Conservation (phyloP, 2,329 filamentous ascomycete genomes). For the Simplicillium sp. region DNA sequence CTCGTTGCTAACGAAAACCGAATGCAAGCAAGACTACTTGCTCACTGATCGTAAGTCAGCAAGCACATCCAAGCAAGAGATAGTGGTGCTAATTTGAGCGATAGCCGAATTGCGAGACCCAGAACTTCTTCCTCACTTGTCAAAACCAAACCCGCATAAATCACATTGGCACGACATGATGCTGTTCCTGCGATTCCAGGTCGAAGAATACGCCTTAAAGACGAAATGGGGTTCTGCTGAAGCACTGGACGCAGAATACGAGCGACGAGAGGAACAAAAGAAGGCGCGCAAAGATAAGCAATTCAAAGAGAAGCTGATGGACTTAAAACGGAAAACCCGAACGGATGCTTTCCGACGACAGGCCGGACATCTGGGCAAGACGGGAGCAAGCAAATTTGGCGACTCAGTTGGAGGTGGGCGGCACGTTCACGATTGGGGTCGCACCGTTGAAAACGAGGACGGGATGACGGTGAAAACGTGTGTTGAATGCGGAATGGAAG, state of each 20-base stretch:
- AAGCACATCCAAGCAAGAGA: too few relatives aligned
- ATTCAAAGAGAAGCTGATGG: conserved; percentile 79
- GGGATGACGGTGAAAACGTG: conserved; percentile 78
- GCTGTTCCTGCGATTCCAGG: conserved; percentile 86
- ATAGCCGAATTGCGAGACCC: conserved; percentile 81
- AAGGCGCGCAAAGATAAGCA: conserved; percentile 83
- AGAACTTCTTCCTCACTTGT: conserved; percentile 77
- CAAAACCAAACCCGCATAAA: conserved; percentile 89
- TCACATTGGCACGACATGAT: conserved; percentile 98
- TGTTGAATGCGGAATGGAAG: conserved; percentile 66
- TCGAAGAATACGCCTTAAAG: conserved; percentile 85
- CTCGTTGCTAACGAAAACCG: conserved; percentile 90
- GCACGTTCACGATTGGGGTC: conserved; percentile 85
- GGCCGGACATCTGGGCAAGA: conserved; percentile 46
- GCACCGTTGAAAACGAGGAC: conserved; percentile 56
- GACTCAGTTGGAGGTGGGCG: conserved; percentile 58
- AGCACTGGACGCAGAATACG: conserved; percentile 81
- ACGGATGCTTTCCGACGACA: conserved; percentile 81
- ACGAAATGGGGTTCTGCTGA: conserved; percentile 88
- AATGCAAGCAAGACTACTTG: conserved; percentile 90
- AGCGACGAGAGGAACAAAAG: conserved; percentile 65
- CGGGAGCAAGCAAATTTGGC: conserved; percentile 56
- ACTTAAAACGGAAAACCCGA: conserved; percentile 86
- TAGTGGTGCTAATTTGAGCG: too few relatives aligned
- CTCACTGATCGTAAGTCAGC: conserved; percentile 69